Conservation (phyloP, 2,329 filamentous ascomycete genomes). For the Colletotrichum truncatum region DNA sequence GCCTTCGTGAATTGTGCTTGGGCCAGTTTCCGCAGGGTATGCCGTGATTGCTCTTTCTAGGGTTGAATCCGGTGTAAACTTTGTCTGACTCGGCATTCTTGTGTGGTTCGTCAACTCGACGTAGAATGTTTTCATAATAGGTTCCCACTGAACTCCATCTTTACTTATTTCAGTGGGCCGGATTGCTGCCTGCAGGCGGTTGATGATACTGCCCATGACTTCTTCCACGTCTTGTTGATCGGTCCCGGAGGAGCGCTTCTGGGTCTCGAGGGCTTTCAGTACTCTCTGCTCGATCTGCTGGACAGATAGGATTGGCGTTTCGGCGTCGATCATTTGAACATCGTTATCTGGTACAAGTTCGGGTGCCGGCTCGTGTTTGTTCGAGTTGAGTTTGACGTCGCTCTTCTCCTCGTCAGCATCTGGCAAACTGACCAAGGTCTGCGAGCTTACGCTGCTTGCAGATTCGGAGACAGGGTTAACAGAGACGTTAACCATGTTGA, state of each 20-base stretch:
- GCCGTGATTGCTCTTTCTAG: conserved; percentile 73
- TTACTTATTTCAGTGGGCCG: conserved; percentile 70
- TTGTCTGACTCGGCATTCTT: conserved; percentile 57
- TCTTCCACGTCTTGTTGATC: conserved; percentile 96
- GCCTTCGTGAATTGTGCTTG: conserved; percentile 79
- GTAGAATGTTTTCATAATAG: conserved; percentile 77
- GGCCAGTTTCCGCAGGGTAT: conserved; percentile 59
- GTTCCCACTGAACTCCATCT: conserved; percentile 81
- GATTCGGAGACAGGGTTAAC: conserved; percentile 47
- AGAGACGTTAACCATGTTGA: conserved; percentile 44
- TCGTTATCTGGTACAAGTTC: conserved; percentile 27
- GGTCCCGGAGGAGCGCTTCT: conserved; percentile 58
- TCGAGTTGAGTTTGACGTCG: conserved; percentile 9
- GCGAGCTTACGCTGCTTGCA: conserved; percentile 59
- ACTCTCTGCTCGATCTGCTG: conserved; percentile 58
- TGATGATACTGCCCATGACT: conserved; percentile 91
- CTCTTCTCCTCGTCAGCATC: conserved; percentile 40
- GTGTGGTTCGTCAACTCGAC: conserved; percentile 70
- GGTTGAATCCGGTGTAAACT: conserved; percentile 41
- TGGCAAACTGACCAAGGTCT: conserved; percentile 58
- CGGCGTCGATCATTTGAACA: conserved; percentile 5
- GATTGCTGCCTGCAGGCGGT: conserved; percentile 90
- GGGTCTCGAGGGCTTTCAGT: conserved; percentile 54
- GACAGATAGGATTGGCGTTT: conserved; percentile 8
- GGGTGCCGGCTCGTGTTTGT: conserved; percentile 33